These are phyloP conservation scores for Fusarium staphyleae DNA, from an alignment of 2,329 filamentous ascomycete species.

Conservation along the genomic window DNA sequence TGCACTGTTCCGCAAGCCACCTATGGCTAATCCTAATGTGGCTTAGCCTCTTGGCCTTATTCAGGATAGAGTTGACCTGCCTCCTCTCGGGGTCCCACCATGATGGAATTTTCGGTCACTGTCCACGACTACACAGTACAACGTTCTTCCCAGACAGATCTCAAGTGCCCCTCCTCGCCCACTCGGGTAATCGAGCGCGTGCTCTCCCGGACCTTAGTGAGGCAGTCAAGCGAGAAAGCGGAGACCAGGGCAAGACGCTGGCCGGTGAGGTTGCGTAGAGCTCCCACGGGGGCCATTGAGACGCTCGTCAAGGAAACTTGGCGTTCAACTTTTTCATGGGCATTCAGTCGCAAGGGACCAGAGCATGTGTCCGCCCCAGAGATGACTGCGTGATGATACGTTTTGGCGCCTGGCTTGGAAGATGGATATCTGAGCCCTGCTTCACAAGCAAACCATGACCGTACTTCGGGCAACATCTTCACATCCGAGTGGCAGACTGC, in stretches of 20 bases:
- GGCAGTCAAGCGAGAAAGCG: not conserved
- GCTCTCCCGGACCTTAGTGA: not conserved
- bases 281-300: constrained; percentile 5
- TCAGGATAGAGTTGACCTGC: constrained; percentile 34
- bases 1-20: constrained; percentile 14
- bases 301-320: not conserved
- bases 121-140: too few species aligned
- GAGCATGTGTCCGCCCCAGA: not conserved
- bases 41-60: constrained; percentile 31
- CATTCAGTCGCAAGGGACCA: not conserved
- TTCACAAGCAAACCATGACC: not conserved
- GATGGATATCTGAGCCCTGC: not conserved
- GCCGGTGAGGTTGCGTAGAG: constrained; percentile 6
- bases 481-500: not conserved
- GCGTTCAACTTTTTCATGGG: not conserved
- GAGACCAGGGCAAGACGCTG: not conserved
- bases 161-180: not conserved
- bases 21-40: constrained; percentile 3
- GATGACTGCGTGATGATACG: not conserved
- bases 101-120: not conserved
- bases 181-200: not conserved
- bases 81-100: not conserved
- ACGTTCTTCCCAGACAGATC: not conserved
- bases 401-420: not conserved
- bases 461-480: too few species aligned